These are phyloP conservation scores for Kuraishia piskuri DNA, from an alignment of 805 yeast genomes.

Conservation along the genomic window DNA sequence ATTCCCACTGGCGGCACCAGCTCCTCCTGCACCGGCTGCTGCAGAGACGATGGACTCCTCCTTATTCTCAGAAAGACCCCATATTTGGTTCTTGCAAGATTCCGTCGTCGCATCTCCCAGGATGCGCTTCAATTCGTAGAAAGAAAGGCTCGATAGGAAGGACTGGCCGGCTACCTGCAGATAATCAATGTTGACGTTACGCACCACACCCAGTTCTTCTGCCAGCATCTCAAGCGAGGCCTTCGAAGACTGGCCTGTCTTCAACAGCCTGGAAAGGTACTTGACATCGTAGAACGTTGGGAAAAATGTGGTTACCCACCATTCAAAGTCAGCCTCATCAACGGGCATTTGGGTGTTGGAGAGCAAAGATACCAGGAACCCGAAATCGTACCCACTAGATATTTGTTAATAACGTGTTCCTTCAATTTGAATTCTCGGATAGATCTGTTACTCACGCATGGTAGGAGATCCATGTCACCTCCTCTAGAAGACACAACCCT, in stretches of 20 bases:
- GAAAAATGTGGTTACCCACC: slow-evolving; percentile 64
- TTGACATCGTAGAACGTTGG: slow-evolving; percentile 84
- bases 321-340: slow-evolving; percentile 67
- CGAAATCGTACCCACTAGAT: slow-evolving; percentile 82
- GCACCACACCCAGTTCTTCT: slow-evolving; percentile 62
- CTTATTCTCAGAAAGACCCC: slow-evolving; percentile 17
- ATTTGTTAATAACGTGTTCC: neutral
- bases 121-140: slow-evolving; percentile 41
- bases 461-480: slow-evolving; percentile 82
- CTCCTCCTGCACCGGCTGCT: neutral
- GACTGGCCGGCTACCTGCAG: slow-evolving; percentile 58
- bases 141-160: slow-evolving; percentile 54
- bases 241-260: slow-evolving; percentile 18
- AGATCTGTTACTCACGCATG: slow-evolving; percentile 36
- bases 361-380: slow-evolving; percentile 72
- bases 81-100: slow-evolving; percentile 17
- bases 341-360: slow-evolving; percentile 72
- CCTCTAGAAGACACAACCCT: slow-evolving; percentile 68
- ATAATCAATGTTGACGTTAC: slow-evolving; percentile 38
- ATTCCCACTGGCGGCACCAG: neutral
- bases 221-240: slow-evolving; percentile 55
- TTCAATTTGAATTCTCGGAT: neutral
- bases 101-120: slow-evolving; percentile 12
- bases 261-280: slow-evolving; percentile 24
- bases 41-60: slow-evolving; percentile 6